Evolutionary conservation across 2,329 filamentous ascomycete genomes (phyloP).

Genomic region (Talaromyces rugulosus): DNA sequence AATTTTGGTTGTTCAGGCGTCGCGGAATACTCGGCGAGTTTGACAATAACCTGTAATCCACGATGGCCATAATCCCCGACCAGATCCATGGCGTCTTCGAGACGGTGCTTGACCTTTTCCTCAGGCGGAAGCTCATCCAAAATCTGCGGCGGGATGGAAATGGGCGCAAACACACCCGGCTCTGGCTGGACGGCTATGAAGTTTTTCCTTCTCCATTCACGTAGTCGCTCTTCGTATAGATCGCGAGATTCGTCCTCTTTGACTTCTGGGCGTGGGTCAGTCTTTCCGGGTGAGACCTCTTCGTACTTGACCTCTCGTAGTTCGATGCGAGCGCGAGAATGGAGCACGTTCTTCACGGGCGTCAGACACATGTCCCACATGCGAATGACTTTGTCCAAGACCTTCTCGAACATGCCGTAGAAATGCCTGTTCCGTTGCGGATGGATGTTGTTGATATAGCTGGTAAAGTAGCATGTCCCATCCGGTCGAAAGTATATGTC

Average conservation of each 20-base stretch:
- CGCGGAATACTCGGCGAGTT: slow-evolving; percentile 57
- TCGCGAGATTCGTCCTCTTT: slow-evolving; percentile 17
- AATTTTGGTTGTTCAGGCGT: slow-evolving; percentile 56
- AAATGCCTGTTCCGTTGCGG: slow-evolving; percentile 30
- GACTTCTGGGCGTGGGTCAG: slow-evolving; percentile 11
- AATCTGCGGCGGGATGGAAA: slow-evolving; percentile 27
- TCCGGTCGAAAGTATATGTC: slow-evolving; percentile 32
- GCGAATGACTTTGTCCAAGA: slow-evolving; percentile 26
- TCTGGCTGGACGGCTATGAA: slow-evolving; percentile 24
- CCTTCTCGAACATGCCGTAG: slow-evolving; percentile 35
- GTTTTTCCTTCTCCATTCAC: slow-evolving; percentile 23
- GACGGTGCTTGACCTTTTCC: slow-evolving; percentile 21
- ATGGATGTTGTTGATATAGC: slow-evolving; percentile 47
- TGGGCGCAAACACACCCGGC: slow-evolving; percentile 23
- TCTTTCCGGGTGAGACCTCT: slow-evolving; percentile 16
- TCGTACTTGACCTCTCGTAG: slow-evolving; percentile 26
- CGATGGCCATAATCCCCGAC: slow-evolving; percentile 33
- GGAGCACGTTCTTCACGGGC: slow-evolving; percentile 28
- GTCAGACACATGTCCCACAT: slow-evolving; percentile 27
- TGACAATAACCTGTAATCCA: slow-evolving; percentile 60
- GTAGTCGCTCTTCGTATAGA: slow-evolving; percentile 20
- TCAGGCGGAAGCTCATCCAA: slow-evolving; percentile 24
- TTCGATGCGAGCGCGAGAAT: slow-evolving; percentile 28
- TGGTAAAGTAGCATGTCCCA: slow-evolving; percentile 28
- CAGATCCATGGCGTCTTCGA: slow-evolving; percentile 27